Evolutionary conservation across 495 filamentous ascomycete species (phyloP), one percentile per base, ranked within the genome.

Genomic region (Glarea lozoyensis): DNA sequence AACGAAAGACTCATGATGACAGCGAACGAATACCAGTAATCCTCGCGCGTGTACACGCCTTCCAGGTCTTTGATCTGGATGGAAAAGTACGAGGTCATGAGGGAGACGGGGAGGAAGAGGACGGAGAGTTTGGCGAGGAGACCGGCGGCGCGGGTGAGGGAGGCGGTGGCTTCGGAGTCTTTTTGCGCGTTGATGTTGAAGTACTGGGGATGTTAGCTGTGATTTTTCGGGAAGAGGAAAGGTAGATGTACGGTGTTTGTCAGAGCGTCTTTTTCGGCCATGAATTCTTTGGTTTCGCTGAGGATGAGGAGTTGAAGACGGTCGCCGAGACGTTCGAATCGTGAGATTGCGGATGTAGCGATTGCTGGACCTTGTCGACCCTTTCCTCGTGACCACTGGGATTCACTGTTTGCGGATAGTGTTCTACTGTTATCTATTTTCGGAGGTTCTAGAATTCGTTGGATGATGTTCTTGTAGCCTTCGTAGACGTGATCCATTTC

Each of bases 111-210:
- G 33, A 94, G 65, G 63, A 94, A 94, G 33, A 93, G 65, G 37
- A 93, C 86, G 10, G 81, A 86, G 33, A 84, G 76, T 55, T 90
- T 90, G 19, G 83, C 84, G 11, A 93, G 64, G n/a, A 92, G 63
- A 29, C 88, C 85, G n/a, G 87, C 88, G 46, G 85, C 80, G 21
- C 84, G 69, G 0, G 85, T 89, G 17, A 94, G 69, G 21, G 79
- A 74, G 38, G 89, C 86, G 5, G 88, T 83, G 2, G 80, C 77
- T 42, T 82, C 72, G 2, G 84, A 86, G 62, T 94, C 82, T 53
- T 86, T 86, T 53, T 90, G 79, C 10, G 86, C 81, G 42, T 86
- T 88, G 52, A 94, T 70, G 63, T 88, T 90, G 72, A 92, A 93
- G 60, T 87, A 87, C 82, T 87, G 36, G 27, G 13, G 21, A 33